A percentile compares a stretch with the other conserved stretches of the same genome.
Evolutionary conservation across 2,329 filamentous ascomycete genomes (phyloP).

Genomic region (Malbranchea zuffiana): DNA sequence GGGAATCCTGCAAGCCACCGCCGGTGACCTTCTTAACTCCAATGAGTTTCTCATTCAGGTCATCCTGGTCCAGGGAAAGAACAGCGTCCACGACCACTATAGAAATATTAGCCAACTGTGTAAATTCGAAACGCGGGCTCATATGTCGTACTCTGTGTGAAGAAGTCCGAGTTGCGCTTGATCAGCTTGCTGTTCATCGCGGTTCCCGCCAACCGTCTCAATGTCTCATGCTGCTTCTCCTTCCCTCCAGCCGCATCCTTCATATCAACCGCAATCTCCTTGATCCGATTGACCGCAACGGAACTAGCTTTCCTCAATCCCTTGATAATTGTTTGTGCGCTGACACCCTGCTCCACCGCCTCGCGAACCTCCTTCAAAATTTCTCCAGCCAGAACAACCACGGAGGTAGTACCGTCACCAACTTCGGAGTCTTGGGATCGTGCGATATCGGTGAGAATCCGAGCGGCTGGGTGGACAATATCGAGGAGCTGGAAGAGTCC

Average conservation of each 20-base stretch:
- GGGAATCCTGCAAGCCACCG: constrained; percentile 86
- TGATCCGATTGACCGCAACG: constrained; percentile 97
- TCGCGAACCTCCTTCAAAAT: constrained; percentile 95
- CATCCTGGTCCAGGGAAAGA: constrained; percentile 86
- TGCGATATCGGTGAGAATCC: constrained; percentile 95
- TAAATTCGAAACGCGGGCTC: background rate
- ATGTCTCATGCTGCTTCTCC: constrained; percentile 81
- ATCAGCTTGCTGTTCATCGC: constrained; percentile 99
- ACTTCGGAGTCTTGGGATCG: constrained; percentile 98
- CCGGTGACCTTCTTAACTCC: constrained; percentile 97
- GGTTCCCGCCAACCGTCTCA: constrained; percentile 79
- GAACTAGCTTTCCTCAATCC: constrained; percentile 74
- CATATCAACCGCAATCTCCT: constrained; percentile 73
- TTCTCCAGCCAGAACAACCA: constrained; percentile 94
- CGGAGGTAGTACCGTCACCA: constrained; percentile 93
- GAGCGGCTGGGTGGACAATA: constrained; percentile 93
- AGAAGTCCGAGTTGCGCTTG: constrained; percentile 91
- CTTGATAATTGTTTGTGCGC: constrained; percentile 96
- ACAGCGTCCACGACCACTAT: constrained; percentile 96
- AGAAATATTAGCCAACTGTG: constrained; percentile 13
- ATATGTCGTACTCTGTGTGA: constrained; percentile 71
- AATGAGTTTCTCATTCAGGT: constrained; percentile 95
- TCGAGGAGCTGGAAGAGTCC: constrained; percentile 64
- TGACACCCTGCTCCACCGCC: constrained; percentile 91
- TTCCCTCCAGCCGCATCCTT: constrained; percentile 64